Evolutionary conservation across 2,329 filamentous ascomycete genomes (phyloP), one percentile per base, ranked within the genome.

Genomic region (Ceratocystis colombiana): DNA sequence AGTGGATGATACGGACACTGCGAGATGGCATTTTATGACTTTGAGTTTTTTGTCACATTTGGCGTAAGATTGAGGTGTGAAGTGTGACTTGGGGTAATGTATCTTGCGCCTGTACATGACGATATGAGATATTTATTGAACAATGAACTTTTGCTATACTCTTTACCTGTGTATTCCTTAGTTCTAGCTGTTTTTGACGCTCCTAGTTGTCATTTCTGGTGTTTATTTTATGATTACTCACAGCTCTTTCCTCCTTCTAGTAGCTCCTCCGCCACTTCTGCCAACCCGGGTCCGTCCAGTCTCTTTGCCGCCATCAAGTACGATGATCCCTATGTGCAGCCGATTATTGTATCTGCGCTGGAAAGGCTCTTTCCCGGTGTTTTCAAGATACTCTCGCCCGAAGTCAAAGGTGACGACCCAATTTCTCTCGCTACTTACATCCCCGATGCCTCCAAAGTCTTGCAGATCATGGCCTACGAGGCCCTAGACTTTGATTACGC

Each of bases 391-490:
- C 65, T 75, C 10, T 70, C 73, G 10, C 70, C 44, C 7, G 12
- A 68, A 53, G 15, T 64, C 45, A 33, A 68, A 33, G 66, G 72
- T 45, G 72, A 72, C 22, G 72, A 73, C 50, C 74, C 74, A 30
- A 69, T 76, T 53, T 73, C 75, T 0, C 72, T 82, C 0, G 68
- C 72, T 3, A 70, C 71, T 1, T 70, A 78, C 8, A 68, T 81
- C 5, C 73, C 76, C 0, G 69, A 70, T 1, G 64, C 37, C 25
- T 71, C 80, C 77, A 70, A 79, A 30, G 72, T 90, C 3, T 79
- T 99, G 1, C 89, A 96, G 74, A 92, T 96, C 73, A 83, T 85
- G 1, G 84, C 88, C 44, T 99, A 99, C 76, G 94, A 99, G 75
- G 80, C 83, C 53, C 83, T 97, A 68, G 89, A 96, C 73, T 97